A percentile compares a stretch with the other conserved stretches of the same genome.
Conservation (phyloP, 768 basidiomycete genomes). For the Hydnomerulius pinastri region DNA sequence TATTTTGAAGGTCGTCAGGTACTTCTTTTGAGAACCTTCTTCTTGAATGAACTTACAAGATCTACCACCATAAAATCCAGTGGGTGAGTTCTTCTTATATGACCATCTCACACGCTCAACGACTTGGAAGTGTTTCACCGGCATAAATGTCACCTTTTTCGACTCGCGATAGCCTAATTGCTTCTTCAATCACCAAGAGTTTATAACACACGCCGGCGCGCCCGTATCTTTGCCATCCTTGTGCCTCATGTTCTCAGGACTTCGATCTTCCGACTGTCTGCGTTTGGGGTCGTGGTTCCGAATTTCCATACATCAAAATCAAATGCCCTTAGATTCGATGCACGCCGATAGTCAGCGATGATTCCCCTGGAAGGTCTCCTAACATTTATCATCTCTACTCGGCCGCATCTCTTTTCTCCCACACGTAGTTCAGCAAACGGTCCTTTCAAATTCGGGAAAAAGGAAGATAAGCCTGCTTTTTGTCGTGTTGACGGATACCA, state of each 20-base stretch:
- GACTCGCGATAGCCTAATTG: background rate
- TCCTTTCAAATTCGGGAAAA: background rate
- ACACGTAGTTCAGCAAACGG: background rate
- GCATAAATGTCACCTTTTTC: background rate
- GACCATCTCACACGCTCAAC: slow-evolving; percentile 5
- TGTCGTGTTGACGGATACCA: slow-evolving; percentile 13
- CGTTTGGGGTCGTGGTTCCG: background rate
- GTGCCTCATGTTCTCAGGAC: slow-evolving; percentile 10
- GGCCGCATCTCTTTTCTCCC: background rate
- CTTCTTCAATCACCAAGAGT: background rate
- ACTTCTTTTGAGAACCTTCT: background rate
- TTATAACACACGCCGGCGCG: background rate
- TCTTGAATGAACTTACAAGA: background rate
- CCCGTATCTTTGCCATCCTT: background rate
- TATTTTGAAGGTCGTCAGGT: background rate
- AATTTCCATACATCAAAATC: slow-evolving; percentile 4
- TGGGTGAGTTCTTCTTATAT: slow-evolving; percentile 10
- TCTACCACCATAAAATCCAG: background rate
- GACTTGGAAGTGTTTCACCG: background rate
- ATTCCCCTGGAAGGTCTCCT: background rate
- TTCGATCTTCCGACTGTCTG: slow-evolving; percentile 1
- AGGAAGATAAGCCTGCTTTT: background rate
- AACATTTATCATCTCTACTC: background rate
- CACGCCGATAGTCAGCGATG: background rate
- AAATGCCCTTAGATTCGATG: slow-evolving; percentile 4